Percentiles rank a stretch among this genome's conserved stretches.
These are phyloP conservation scores for Clonostachys sp. DNA, from an alignment of 2,329 filamentous ascomycete species.

Conservation along the genomic window DNA sequence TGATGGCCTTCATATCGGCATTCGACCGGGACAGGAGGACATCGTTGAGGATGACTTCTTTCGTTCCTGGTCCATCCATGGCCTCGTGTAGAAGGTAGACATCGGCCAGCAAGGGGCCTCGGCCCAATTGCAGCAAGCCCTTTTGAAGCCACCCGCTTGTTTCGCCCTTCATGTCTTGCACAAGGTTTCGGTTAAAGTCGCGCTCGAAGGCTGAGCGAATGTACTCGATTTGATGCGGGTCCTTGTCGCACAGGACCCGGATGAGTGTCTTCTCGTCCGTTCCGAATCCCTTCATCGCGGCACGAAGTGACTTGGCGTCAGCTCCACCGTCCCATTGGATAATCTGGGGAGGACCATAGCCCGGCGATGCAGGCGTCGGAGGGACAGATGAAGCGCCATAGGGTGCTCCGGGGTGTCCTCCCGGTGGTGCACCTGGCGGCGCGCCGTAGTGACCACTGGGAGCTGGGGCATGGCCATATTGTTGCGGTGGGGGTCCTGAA, in stretches of 20 bases:
- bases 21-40: slow-evolving; percentile 79
- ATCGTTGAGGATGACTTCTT: slow-evolving; percentile 82
- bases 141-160: slow-evolving; percentile 70
- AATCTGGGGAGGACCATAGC: slow-evolving; percentile 69
- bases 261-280: slow-evolving; percentile 82
- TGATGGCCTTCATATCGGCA: slow-evolving; percentile 84
- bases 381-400: slow-evolving; percentile 22
- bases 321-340: slow-evolving; percentile 64
- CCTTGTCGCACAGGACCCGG: slow-evolving; percentile 62
- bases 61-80: slow-evolving; percentile 77
- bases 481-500: slow-evolving; percentile 8
- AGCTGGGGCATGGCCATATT: slow-evolving; percentile 20
- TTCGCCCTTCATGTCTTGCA: slow-evolving; percentile 74
- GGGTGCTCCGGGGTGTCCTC: slow-evolving; percentile 31
- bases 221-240: slow-evolving; percentile 71
- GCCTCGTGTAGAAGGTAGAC: slow-evolving; percentile 65
- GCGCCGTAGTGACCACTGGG: slow-evolving; percentile 22
- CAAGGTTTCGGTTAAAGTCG: slow-evolving; percentile 61
- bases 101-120: slow-evolving; percentile 77
- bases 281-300: slow-evolving; percentile 90
- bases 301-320: slow-evolving; percentile 68
- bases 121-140: slow-evolving; percentile 69
- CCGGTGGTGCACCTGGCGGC: slow-evolving; percentile 20
- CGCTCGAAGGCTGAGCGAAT: slow-evolving; percentile 64
- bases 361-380: slow-evolving; percentile 63